Percentiles rank a stretch among this genome's conserved stretches.
phyloP scores from a whole-genome alignment of 2,329 filamentous ascomycete genomes.

The Acarospora socialis region DNA sequence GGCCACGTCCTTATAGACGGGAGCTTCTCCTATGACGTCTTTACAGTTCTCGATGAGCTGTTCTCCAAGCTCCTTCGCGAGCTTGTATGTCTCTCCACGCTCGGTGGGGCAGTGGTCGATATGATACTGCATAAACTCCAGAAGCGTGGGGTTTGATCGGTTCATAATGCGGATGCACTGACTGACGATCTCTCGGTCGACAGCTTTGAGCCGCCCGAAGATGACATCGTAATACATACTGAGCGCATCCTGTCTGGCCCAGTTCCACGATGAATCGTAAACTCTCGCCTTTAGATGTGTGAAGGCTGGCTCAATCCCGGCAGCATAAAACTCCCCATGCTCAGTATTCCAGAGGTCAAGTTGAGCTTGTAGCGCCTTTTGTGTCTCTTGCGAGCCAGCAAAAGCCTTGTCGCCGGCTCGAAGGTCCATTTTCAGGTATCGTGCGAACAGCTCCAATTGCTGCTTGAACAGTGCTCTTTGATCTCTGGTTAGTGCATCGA shows the following conservation, averaged over 20 bases:
- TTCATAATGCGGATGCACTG: conserved; percentile 99
- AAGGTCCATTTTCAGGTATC: conserved; percentile 94
- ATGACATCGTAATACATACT: conserved; percentile 99
- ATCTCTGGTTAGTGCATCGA: conserved; percentile 94
- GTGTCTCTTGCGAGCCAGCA: conserved; percentile 68
- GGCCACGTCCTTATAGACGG: conserved; percentile 91
- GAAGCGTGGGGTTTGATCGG: conserved; percentile 82
- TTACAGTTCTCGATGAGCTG: conserved; percentile 96
- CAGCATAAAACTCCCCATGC: conserved; percentile 91
- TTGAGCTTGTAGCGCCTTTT: conserved; percentile 79
- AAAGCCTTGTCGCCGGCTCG: conserved; percentile 92
- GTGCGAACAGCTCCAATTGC: conserved; percentile 84
- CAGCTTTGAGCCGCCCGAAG: conserved; percentile 80
- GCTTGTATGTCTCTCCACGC: conserved; percentile 89
- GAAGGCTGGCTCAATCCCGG: conserved; percentile 89
- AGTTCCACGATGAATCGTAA: conserved; percentile 99
- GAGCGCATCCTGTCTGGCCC: conserved; percentile 91
- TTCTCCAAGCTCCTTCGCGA: conserved; percentile 87
- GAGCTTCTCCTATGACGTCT: conserved; percentile 69
- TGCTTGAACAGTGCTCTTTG: conserved; percentile 95
- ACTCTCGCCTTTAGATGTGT: conserved; percentile 84
- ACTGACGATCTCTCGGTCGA: conserved; percentile 96
- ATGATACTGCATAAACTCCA: conserved; percentile 99
- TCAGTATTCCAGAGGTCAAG: conserved; percentile 90
- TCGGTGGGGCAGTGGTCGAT: conserved; percentile 98